Percentiles rank a stretch among this genome's conserved stretches.
phyloP scores from a whole-genome alignment of 2,329 filamentous ascomycete genomes.

The Cladosporium sp. region DNA sequence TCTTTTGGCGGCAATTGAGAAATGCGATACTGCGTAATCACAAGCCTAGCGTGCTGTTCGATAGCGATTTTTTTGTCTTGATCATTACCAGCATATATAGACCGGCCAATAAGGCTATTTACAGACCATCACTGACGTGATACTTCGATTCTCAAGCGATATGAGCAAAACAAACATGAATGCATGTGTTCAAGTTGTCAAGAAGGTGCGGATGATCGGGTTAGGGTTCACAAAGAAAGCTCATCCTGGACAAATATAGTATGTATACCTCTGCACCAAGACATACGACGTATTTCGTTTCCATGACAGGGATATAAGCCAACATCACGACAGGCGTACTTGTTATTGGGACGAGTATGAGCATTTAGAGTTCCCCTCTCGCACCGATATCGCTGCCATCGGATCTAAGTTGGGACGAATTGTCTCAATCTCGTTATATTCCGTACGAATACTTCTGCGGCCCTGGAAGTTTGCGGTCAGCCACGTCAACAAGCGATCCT shows the following conservation, averaged over 20 bases:
- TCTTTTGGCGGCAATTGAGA: background rate
- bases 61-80: background rate
- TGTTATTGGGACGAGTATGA: background rate
- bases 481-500: background rate
- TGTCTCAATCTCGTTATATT: background rate
- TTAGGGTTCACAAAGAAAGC: background rate
- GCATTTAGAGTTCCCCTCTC: background rate
- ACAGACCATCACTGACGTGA: background rate
- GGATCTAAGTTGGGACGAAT: background rate
- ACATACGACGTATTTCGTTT: background rate
- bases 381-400: background rate
- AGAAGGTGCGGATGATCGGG: background rate
- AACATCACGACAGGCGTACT: rapidly evolving
- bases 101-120: background rate
- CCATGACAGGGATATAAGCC: background rate
- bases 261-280: background rate
- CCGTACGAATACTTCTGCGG: background rate
- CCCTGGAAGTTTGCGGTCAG: background rate
- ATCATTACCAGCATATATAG: background rate
- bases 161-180: background rate
- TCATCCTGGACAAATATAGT: background rate
- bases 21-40: background rate
- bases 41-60: background rate
- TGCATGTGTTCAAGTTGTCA: background rate
- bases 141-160: too few relatives aligned